phyloP scores from a whole-genome alignment of 1,139 yeast species.

The Yamadazyma buinensis region DNA sequence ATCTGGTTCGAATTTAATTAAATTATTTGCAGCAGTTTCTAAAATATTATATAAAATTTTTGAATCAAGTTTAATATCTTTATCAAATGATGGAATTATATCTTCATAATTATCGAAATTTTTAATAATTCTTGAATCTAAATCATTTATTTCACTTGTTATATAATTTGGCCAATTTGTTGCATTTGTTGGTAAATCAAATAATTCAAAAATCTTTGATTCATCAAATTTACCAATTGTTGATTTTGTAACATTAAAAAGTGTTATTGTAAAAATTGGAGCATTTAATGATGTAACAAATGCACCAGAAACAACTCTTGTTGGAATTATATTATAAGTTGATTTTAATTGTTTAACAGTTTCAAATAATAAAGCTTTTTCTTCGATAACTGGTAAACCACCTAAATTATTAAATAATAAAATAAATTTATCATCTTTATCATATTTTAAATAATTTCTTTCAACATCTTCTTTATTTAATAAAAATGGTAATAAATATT shows the following conservation, averaged over 20 bases:
- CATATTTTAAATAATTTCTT: constrained; percentile 42
- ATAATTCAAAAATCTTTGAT: constrained; percentile 31
- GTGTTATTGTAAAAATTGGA: constrained; percentile 47
- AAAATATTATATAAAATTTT: constrained; percentile 24
- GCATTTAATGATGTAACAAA: constrained; percentile 52
- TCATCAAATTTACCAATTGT: constrained; percentile 23
- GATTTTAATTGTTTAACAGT: constrained; percentile 28
- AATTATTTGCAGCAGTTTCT: constrained; percentile 31
- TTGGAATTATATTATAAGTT: constrained; percentile 33
- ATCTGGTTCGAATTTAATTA: constrained; percentile 41
- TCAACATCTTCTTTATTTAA: constrained; percentile 35
- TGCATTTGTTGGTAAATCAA: constrained; percentile 37
- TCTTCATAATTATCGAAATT: constrained; percentile 31
- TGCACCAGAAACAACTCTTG: constrained; percentile 42
- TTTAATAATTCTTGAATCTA: constrained; percentile 28
- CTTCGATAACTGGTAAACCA: constrained; percentile 48
- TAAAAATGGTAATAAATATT: constrained; percentile 31
- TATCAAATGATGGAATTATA: constrained; percentile 17
- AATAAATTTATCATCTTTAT: constrained; percentile 32
- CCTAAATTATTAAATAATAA: constrained; percentile 50
- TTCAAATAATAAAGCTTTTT: constrained; percentile 18
- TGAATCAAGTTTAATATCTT: constrained; percentile 31
- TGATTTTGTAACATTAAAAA: constrained; percentile 41
- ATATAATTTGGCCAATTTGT: constrained; percentile 36
- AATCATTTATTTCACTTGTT: constrained; percentile 25